Evolutionary conservation across 2,329 filamentous ascomycete genomes (phyloP), one percentile per base, ranked within the genome.

Genomic region (Aspergillus fischeri): DNA sequence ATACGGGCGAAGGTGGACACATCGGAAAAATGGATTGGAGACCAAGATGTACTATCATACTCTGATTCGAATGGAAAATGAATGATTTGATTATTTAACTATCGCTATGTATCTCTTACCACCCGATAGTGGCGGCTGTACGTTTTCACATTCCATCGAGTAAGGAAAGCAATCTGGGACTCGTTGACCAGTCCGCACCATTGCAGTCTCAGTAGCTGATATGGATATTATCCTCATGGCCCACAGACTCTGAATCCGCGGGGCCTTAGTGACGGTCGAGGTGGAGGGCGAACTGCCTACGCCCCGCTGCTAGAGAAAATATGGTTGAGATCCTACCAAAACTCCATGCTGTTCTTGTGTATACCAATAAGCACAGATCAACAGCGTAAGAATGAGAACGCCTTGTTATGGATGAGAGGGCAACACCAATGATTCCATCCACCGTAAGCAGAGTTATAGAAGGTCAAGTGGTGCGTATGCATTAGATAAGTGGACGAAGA

Each of bases 361-460:
- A 62, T 60, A 57, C 64, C 61, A 61, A 51, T 53, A 58, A 54
- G 59, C 55, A 59, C 59, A 62, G 49, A 63, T 65, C 47, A 51
- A 60, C 35, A 58, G 55, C 53, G 27, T 52, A 55, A 62, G 48
- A 24, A 49, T 51, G 25, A 38, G 51, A 29, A 50, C 58, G 52
- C 56, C 50, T 56, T 29, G 10, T 42, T 51, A 44, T 45, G 51
- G 38, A 32, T n/a, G 32, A 45, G 53, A 48, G 52, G 54, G 54
- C 54, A 54, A 59, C 55, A 29, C 52, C 52, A 52, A 10, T 27
- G 47, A 58, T 56, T 50, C 49, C 35, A 32, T 53, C 28, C 52
- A 28, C 27, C 42, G 45, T 54, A 20, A 56, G 49, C 58, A 29
- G 48, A 42, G 49, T 25, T 60, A 57, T 32, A 59, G 32, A 38